Evolutionary conservation across 176 grass and related monocot genomes (phyloP).

Genomic region (Carex kokanica): DNA sequence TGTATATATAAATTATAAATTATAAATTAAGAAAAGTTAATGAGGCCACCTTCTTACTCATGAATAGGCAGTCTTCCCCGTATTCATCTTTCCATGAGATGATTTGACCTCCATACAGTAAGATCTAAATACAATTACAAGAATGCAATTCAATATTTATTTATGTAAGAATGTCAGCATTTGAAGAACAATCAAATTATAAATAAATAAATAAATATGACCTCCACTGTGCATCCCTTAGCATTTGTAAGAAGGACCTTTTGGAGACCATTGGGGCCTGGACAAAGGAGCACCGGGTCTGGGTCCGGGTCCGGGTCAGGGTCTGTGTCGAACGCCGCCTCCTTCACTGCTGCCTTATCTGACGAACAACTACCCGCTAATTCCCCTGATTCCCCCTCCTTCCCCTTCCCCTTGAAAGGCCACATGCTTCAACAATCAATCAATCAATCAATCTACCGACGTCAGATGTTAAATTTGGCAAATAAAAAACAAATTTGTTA

Average conservation of each 20-base stretch:
- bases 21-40: not conserved
- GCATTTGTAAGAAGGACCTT: constrained; percentile 20
- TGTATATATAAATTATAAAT: not conserved
- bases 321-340: not conserved
- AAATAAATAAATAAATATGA: not conserved
- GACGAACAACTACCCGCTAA: not conserved
- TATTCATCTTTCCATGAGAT: constrained; percentile 79
- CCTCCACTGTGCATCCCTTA: constrained; percentile 27
- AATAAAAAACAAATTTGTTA: constrained; percentile 6
- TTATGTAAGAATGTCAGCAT: not conserved
- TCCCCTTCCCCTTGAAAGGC: constrained; percentile 9
- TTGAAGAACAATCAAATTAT: not conserved
- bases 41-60: constrained; percentile 64
- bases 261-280: constrained; percentile 17
- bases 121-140: constrained; percentile 36
- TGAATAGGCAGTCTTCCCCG: constrained; percentile 69
- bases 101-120: constrained; percentile 73
- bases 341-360: not conserved
- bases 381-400: too few relatives aligned
- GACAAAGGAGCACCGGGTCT: not conserved
- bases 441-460: not conserved
- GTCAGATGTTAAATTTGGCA: constrained; percentile 17
- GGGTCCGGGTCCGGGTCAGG: not conserved
- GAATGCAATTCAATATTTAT: not conserved
- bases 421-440: constrained; percentile 1